These are phyloP conservation scores for Dendryphion nanum DNA, from an alignment of 2,329 filamentous ascomycete species.

Conservation along the genomic window DNA sequence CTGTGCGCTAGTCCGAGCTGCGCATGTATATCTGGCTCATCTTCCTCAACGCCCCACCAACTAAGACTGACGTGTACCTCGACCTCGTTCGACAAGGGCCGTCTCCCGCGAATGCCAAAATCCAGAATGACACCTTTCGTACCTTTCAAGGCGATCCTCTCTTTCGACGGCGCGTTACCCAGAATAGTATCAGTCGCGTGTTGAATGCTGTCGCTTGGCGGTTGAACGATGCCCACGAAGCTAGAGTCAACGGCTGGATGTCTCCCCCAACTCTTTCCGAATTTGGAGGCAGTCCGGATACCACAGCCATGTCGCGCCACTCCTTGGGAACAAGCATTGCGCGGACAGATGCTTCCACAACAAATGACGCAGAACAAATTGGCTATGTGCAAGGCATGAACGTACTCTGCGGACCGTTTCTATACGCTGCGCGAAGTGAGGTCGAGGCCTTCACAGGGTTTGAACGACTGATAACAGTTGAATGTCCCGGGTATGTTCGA, in stretches of 20 bases:
- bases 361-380: slow-evolving; percentile 62
- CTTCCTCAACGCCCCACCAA: slow-evolving; percentile 80
- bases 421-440: slow-evolving; percentile 92
- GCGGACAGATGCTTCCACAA: slow-evolving; percentile 31
- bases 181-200: slow-evolving; percentile 89
- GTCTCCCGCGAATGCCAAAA: slow-evolving; percentile 93
- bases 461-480: slow-evolving; percentile 78
- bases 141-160: slow-evolving; percentile 96
- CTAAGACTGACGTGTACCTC: slow-evolving; percentile 86
- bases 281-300: slow-evolving; percentile 50
- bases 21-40: slow-evolving; percentile 97
- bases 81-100: slow-evolving; percentile 87
- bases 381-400: slow-evolving; percentile 99
- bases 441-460: slow-evolving; percentile 93
- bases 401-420: slow-evolving; percentile 89
- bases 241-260: slow-evolving; percentile 52
- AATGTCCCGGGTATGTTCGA: slow-evolving; percentile 90
- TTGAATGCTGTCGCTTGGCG: slow-evolving; percentile 95
- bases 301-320: slow-evolving; percentile 31
- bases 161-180: slow-evolving; percentile 90
- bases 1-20: slow-evolving; percentile 68
- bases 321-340: slow-evolving; percentile 26
- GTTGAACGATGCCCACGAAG: slow-evolving; percentile 74
- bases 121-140: slow-evolving; percentile 96
- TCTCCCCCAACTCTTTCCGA: slow-evolving; percentile 50